phyloP scores from a whole-genome alignment of 2,329 filamentous ascomycete species.

The Exophiala viscosa region DNA sequence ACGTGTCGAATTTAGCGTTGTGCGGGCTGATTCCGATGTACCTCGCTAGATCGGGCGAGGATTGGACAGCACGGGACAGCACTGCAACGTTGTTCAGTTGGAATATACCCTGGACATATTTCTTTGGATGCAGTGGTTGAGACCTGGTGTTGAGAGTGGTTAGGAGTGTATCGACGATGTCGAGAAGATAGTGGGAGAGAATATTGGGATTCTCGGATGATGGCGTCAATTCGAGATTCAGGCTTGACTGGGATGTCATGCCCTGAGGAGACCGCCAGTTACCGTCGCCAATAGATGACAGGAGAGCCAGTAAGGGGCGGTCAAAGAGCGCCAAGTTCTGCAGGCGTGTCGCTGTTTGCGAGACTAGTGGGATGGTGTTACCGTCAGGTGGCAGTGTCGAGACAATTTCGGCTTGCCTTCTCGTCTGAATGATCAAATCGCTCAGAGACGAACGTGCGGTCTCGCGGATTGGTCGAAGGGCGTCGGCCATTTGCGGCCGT shows the following conservation, averaged over 20 bases:
- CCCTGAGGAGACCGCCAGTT: conserved; percentile 63
- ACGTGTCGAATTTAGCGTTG: conserved; percentile 67
- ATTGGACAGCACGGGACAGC: conserved; percentile 76
- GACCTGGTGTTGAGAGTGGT: conserved; percentile 71
- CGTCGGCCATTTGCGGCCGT: conserved; percentile 76
- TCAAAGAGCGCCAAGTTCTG: conserved; percentile 85
- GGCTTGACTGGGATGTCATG: conserved; percentile 32
- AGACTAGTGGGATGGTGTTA: conserved; percentile 70
- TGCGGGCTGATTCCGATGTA: conserved; percentile 63
- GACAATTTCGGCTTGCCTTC: conserved; percentile 63
- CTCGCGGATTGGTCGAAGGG: conserved; percentile 83
- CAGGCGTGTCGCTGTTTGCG: conserved; percentile 80
- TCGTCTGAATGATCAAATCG: conserved; percentile 79
- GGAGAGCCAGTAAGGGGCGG: conserved; percentile 78
- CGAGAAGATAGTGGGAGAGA: conserved; percentile 82
- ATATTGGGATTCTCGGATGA: conserved; percentile 67
- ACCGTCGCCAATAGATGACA: conserved; percentile 87
- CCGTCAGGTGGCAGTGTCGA: conserved; percentile 73
- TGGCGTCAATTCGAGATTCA: conserved; percentile 41
- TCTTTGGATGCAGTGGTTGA: conserved; percentile 68
- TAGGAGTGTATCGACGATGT: conserved; percentile 81
- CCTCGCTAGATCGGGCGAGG: conserved; percentile 67
- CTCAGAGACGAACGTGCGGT: conserved; percentile 83
- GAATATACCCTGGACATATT: conserved; percentile 79
- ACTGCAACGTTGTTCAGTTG: conserved; percentile 82